A percentile compares a stretch with the other conserved stretches of the same genome.
These are phyloP conservation scores for Kwoniella dejecticola DNA, from an alignment of 768 basidiomycete species.

Conservation along the genomic window DNA sequence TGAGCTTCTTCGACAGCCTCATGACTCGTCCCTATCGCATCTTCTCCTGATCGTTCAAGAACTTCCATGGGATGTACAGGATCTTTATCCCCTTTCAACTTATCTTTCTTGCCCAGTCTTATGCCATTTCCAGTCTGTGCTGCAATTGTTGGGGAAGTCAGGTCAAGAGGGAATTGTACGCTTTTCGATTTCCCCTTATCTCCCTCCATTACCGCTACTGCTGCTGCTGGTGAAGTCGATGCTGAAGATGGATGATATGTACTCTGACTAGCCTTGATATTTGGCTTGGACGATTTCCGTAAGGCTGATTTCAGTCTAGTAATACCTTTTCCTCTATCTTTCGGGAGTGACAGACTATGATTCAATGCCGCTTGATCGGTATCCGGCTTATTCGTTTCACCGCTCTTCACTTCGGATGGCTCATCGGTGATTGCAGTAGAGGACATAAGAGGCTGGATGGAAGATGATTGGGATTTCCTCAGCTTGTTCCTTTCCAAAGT, in stretches of 20 bases:
- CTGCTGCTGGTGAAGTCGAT: neutral
- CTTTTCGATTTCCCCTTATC: constrained; percentile 23
- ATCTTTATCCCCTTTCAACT: constrained; percentile 43
- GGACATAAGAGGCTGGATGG: constrained; percentile 24
- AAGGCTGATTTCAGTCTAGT: constrained; percentile 42
- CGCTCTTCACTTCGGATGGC: no score
- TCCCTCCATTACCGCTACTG: no score
- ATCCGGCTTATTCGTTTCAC: no score
- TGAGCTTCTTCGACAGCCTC: constrained; percentile 60
- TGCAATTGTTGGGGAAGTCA: neutral
- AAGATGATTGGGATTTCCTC: constrained; percentile 31
- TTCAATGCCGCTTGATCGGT: no score
- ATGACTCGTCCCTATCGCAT: constrained; percentile 67
- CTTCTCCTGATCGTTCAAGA: constrained; percentile 64
- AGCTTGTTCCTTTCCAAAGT: neutral
- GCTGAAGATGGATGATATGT: no score
- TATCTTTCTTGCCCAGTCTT: neutral
- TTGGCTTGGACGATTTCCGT: constrained; percentile 10
- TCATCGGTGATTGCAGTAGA: neutral
- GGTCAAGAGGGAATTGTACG: constrained; percentile 49
- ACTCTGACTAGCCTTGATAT: neutral
- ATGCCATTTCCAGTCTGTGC: neutral
- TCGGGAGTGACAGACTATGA: no score
- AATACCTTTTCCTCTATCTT: neutral
- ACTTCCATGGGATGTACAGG: constrained; percentile 68